Percentiles rank a stretch among this genome's conserved stretches.
phyloP scores from a whole-genome alignment of 73 alveolate species.

The Paramecium pentaurelia region DNA sequence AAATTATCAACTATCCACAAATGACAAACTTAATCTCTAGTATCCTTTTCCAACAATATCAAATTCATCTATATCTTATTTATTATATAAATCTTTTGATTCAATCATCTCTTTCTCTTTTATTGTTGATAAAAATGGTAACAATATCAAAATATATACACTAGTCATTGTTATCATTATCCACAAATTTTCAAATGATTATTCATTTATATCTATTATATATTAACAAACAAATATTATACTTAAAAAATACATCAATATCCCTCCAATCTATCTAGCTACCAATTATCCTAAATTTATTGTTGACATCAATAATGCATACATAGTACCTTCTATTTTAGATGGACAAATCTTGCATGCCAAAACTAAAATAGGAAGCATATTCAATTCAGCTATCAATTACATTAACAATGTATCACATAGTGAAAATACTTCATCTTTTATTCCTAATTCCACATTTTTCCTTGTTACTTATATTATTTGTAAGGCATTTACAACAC shows the following conservation, averaged over 20 bases:
- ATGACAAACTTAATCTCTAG: constrained; percentile 28
- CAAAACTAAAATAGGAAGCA: constrained; percentile 82
- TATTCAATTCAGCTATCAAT: constrained; percentile 67
- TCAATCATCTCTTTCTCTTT: constrained; percentile 42
- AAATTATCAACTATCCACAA: constrained; percentile 28
- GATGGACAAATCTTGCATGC: constrained; percentile 84
- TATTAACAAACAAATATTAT: neutral
- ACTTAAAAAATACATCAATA: constrained; percentile 66
- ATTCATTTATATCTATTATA: constrained; percentile 65
- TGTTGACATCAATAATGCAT: constrained; percentile 81
- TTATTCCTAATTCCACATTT: constrained; percentile 57
- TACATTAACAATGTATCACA: constrained; percentile 51
- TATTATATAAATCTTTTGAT: neutral
- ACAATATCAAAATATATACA: neutral
- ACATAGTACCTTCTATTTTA: constrained; percentile 84
- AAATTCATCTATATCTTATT: neutral
- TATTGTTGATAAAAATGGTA: neutral
- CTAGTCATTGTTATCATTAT: constrained; percentile 66
- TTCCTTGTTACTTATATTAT: constrained; percentile 61
- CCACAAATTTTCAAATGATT: constrained; percentile 73
- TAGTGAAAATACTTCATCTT: constrained; percentile 60
- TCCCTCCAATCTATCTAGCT: constrained; percentile 77
- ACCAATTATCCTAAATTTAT: constrained; percentile 76
- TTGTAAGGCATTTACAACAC: constrained; percentile 53
- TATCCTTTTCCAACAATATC: neutral